A percentile compares a stretch with the other conserved stretches of the same genome.
These are phyloP conservation scores for Cytospora schulzeri DNA, from an alignment of 2,329 filamentous ascomycete genomes.

Conservation along the genomic window DNA sequence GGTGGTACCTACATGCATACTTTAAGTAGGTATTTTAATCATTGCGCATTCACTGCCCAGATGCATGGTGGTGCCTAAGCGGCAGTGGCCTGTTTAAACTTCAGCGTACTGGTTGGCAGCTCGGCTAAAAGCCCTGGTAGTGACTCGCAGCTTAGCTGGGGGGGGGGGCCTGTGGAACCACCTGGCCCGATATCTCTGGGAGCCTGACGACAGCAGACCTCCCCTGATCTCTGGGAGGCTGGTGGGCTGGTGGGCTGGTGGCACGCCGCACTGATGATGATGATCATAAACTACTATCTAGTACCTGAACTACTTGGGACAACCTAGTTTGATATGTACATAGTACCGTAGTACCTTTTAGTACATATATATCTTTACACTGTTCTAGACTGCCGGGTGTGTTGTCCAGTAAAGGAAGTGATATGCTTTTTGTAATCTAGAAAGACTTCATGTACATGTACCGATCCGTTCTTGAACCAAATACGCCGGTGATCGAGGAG, in stretches of 20 bases:
- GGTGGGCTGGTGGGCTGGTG: background rate
- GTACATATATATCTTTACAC: background rate
- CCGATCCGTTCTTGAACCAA: background rate
- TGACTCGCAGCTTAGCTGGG: conserved; percentile 25
- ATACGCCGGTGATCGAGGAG: background rate
- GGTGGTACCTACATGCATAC: no score
- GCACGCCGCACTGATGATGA: background rate
- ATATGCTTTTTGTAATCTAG: background rate
- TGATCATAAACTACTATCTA: background rate
- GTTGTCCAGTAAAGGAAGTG: background rate
- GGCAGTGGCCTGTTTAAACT: conserved; percentile 4
- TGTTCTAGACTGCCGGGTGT: background rate
- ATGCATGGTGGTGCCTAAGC: conserved; percentile 3
- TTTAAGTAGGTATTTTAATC: background rate
- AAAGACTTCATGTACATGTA: background rate
- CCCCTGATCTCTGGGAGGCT: background rate
- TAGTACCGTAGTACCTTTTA: no score
- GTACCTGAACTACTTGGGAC: background rate
- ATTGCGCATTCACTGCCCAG: background rate
- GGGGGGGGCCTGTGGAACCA: conserved; percentile 5
- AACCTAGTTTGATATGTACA: background rate
- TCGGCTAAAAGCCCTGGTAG: conserved; percentile 9
- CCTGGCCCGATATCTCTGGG: conserved; percentile 11
- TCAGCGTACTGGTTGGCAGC: conserved; percentile 12
- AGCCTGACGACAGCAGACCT: background rate